Evolutionary conservation across 805 yeast species (phyloP), one percentile per base, ranked within the genome.

Genomic region (Hyphopichia homilentoma): DNA sequence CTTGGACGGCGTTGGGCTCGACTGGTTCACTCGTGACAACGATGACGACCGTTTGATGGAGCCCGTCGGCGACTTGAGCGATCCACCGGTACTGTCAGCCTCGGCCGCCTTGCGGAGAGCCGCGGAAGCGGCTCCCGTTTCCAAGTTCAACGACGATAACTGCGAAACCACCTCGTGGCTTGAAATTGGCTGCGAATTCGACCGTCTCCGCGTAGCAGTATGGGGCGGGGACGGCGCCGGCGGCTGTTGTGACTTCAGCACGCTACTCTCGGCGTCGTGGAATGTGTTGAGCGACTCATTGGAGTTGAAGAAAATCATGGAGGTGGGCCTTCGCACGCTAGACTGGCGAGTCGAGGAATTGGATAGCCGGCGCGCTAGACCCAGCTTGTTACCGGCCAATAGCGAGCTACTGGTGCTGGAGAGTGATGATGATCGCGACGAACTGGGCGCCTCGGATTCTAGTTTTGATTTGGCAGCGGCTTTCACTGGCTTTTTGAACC

Each of bases 101-200:
- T n/a, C 13, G 17, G 13, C n/a, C 7, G n/a, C n/a, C 22, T 35
- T 39, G 11, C 36, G 46, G 32, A 54, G 44, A 2, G 66, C 66
- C 9, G 60, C 50, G 7, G 65, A 64, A 2, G 60, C 40, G n/a
- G 59, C 58, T 5, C 18, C 29, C 21, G 22, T 9, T n/a, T n/a
- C n/a, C n/a, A n/a, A n/a, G 15, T 18, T 23, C 4, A 27, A 9
- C 7, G 21, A 17, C 11, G 21, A 19, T 2, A 18, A 6, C 8
- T 21, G 14, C 6, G 26, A 11, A n/a, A 14, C 27, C 7, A 11
- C 22, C 7, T 7, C 15, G 34, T 21, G 7, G 33, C 30, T 27
- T 8, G 30, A 36, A 8, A 34, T 36, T 1, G 68, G 68, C 33
- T 62, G 68, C 5, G 70, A 62, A 36, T 53, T 60, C 4, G 70